Percentiles rank a stretch among this genome's conserved stretches.
These are phyloP conservation scores for Ceratorhiza oryzae-sativae DNA, from an alignment of 1,284 basidiomycete species.

Conservation along the genomic window DNA sequence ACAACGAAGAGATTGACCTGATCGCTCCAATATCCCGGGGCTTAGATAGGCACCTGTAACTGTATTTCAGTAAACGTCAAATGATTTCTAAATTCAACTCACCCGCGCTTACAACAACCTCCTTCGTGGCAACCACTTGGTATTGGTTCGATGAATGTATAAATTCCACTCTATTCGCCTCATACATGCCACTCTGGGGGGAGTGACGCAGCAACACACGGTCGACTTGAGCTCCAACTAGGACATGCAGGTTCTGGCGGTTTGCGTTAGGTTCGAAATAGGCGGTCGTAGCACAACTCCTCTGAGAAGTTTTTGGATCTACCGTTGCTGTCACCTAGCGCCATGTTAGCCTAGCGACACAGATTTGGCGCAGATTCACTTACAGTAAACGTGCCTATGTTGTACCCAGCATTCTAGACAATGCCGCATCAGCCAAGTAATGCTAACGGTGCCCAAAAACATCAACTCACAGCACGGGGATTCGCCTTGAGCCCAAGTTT, in stretches of 20 bases:
- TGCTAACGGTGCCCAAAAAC: not conserved
- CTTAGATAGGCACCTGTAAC: slow-evolving; percentile 38
- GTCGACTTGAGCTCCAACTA: slow-evolving; percentile 30
- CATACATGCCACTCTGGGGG: not conserved
- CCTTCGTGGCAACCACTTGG: slow-evolving; percentile 19
- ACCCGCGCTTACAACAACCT: slow-evolving; percentile 42
- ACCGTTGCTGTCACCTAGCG: slow-evolving; percentile 17
- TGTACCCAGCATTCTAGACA: slow-evolving; percentile 38
- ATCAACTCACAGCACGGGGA: slow-evolving; percentile 35
- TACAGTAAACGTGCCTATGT: slow-evolving; percentile 41
- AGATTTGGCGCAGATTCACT: slow-evolving; percentile 15
- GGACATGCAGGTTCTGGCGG: slow-evolving; percentile 30
- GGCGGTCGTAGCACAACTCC: slow-evolving; percentile 31
- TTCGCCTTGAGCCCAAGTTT: slow-evolving; percentile 41
- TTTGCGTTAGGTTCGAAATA: slow-evolving; percentile 40
- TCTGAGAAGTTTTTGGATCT: slow-evolving; percentile 18
- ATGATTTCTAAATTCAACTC: not conserved
- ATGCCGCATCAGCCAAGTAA: not conserved
- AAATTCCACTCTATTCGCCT: slow-evolving; percentile 40
- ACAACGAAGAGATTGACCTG: slow-evolving; percentile 21
- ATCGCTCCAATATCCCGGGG: slow-evolving; percentile 41
- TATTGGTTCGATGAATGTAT: not conserved
- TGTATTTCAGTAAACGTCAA: not conserved
- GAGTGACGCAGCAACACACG: slow-evolving; percentile 12
- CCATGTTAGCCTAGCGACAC: not conserved